phyloP scores from a whole-genome alignment of 345 rosid genomes.

The Eucalyptus marginata region DNA sequence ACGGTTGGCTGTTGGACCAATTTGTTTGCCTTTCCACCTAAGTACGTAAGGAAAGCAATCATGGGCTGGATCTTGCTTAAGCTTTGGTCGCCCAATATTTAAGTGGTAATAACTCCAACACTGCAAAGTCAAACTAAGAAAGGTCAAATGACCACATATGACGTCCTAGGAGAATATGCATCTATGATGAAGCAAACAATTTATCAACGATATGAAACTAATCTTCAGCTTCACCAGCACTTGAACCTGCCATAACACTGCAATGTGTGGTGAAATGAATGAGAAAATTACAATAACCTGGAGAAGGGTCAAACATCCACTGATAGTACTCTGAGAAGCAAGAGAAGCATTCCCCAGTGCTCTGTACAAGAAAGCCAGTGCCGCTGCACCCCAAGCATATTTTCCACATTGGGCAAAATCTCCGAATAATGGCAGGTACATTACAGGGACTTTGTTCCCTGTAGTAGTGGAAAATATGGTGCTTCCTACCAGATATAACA shows the following conservation, averaged over 20 bases:
- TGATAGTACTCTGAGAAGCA: constrained; percentile 89
- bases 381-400: constrained; percentile 95
- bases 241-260: neutral
- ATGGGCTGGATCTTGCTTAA: constrained; percentile 66
- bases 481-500: constrained; percentile 85
- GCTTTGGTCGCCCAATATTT: constrained; percentile 82
- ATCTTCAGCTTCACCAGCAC: neutral
- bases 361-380: constrained; percentile 82
- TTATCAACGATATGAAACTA: neutral
- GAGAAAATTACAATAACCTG: constrained; percentile 36
- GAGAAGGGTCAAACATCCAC: constrained; percentile 88
- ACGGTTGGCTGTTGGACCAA: constrained; percentile 88
- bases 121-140: constrained; percentile 18
- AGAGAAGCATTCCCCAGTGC: constrained; percentile 98
- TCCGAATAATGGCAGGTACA: constrained; percentile 88
- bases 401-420: constrained; percentile 75
- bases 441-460: constrained; percentile 95
- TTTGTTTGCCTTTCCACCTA: constrained; percentile 91
- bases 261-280: neutral
- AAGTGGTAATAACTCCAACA: constrained; percentile 97
- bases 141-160: neutral
- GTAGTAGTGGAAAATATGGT: constrained; percentile 92
- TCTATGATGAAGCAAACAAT: neutral
- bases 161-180: neutral
- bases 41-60: constrained; percentile 87